Base-by-base conservation (phyloP, 2,329 filamentous ascomycete species). In the Boeremia lycopersici region DNA sequence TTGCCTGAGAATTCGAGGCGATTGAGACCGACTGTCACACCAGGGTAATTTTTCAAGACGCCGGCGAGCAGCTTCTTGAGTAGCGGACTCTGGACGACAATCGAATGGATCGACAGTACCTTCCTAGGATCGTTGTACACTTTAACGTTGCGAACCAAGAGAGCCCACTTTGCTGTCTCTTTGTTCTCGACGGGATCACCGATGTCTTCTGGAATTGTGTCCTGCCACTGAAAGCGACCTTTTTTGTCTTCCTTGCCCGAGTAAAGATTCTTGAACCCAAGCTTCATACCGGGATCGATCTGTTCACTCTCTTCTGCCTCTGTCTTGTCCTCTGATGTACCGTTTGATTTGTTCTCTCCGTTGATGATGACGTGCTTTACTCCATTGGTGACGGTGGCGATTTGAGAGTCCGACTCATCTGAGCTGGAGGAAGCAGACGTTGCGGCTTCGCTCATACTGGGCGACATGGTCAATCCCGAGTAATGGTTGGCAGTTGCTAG, bases 11-110 rank as follows among this genome's bases (percentile, higher is more conserved):
- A 88, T 50, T 83, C 82, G 1, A 89, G 76, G 1, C 84, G 79
- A n/a, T 84, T 79, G 25, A 89, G 75, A 10, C 78, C 79, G 30
- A 83, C 81, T 2, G 84, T 83, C 28, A 89, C 77, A 1, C 86
- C 85, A 0, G 83, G 82, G 55, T 88, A 89, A 8, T 78, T 82
- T 1, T 78, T 72, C 19, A 89, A 76, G 7, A 88, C 78, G 10
- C 81, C 77, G 9, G 75, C 76, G 0, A 90, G 77, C 4, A 84
- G 78, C 2, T 77, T 75, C 71, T 86, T 87, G 38, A 90, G 74
- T 48, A 81, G 76, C 1, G 85, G 84, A 17, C 82, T 86, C 70
- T 90, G 86, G 6, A 89, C 74, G 39, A 88, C 79, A 53, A 90
- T 82, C 41, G 83, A 86, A 63, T 89, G 79, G 23, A 87, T 79